Conservation (phyloP, 352 stramenopile species). For the Aphanomyces euteiches region DNA sequence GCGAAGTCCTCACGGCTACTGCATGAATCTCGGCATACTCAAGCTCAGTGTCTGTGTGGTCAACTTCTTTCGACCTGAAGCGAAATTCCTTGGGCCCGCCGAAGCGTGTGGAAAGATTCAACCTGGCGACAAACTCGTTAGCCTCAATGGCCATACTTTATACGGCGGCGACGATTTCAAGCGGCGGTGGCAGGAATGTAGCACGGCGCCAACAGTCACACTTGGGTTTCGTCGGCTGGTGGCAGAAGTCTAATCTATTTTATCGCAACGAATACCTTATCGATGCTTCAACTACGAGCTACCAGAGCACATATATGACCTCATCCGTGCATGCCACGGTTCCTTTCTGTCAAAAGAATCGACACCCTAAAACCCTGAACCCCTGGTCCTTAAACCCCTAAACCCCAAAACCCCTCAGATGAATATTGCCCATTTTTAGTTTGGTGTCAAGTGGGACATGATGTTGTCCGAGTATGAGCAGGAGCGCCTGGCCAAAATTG, state of each 20-base stretch:
- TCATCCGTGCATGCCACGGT: no score
- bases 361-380: no score
- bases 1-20: neutral
- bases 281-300: neutral
- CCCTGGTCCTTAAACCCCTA: no score
- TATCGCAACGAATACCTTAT: neutral
- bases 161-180: conserved; percentile 18
- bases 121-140: conserved; percentile 10
- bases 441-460: neutral
- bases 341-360: no score
- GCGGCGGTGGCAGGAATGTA: neutral
- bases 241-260: conserved; percentile 10
- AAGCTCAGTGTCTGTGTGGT: conserved; percentile 8
- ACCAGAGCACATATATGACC: no score
- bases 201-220: neutral
- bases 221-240: conserved; percentile 10
- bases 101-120: neutral
- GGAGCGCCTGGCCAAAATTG: conserved; percentile 15
- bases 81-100: neutral
- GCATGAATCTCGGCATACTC: conserved; percentile 8
- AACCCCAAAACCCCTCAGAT: no score
- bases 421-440: no score
- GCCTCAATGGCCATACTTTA: neutral
- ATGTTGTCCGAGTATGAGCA: conserved; percentile 18
- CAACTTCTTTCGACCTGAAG: neutral